phyloP scores from a whole-genome alignment of 768 basidiomycete genomes.

The Amanita phalloides region DNA sequence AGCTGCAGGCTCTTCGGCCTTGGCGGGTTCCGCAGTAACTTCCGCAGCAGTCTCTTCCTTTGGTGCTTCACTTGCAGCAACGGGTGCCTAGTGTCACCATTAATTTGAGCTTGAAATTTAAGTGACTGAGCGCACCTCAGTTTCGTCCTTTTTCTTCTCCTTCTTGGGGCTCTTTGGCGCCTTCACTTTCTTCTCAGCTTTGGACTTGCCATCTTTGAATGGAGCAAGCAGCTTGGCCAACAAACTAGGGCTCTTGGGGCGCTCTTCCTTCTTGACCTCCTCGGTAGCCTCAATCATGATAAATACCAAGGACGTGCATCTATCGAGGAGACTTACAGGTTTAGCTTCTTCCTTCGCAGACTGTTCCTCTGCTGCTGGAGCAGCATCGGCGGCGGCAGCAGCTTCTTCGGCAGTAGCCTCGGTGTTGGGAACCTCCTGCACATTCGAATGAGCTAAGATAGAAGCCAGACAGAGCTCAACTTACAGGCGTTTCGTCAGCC shows the following conservation, averaged over 20 bases:
- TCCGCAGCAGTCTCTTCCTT: conserved; percentile 35
- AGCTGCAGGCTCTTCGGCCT: conserved; percentile 34
- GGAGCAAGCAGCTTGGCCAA: conserved; percentile 71
- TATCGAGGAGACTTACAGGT: conserved; percentile 20
- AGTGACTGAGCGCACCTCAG: conserved; percentile 26
- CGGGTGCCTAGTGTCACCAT: conserved; percentile 2
- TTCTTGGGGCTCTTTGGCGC: conserved; percentile 71
- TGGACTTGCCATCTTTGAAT: conserved; percentile 62
- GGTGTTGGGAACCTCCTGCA: conserved; percentile 5
- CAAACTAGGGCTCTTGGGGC: conserved; percentile 71
- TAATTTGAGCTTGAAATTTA: conserved; percentile 8
- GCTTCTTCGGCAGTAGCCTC: conserved; percentile 14
- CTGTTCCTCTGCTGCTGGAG: conserved; percentile 20
- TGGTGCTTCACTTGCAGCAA: conserved; percentile 25
- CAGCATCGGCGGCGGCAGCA: conserved; percentile 13
- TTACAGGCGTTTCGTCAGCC: conserved; percentile 17
- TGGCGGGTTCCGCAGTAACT: conserved; percentile 21
- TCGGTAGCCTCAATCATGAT: conserved; percentile 29
- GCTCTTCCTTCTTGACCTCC: conserved; percentile 64
- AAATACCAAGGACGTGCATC: conserved; percentile 4
- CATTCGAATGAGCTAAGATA: not conserved
- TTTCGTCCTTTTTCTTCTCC: conserved; percentile 72
- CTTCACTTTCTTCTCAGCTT: conserved; percentile 52
- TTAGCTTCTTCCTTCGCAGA: conserved; percentile 30
- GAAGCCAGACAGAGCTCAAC: conserved; percentile 1